A percentile compares a stretch with the other conserved stretches of the same genome.
Evolutionary conservation across 331 rosid species (phyloP).

Genomic region (Acacia pycnantha): DNA sequence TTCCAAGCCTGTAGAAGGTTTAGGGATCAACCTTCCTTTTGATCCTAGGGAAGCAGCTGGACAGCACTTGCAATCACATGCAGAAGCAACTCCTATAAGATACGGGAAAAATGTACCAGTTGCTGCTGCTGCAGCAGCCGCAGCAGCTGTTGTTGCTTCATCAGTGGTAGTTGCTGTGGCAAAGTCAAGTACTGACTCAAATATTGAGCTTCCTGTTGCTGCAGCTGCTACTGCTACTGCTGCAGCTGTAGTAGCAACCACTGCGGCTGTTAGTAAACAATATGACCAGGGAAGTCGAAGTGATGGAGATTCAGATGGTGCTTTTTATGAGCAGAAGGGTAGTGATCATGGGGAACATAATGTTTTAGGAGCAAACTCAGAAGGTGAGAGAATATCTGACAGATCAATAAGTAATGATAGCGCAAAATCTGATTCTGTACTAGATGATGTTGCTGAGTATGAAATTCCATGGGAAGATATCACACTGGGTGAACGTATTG

Average conservation of each 20-base stretch:
- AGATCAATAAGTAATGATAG: constrained; percentile 73
- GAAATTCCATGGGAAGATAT: constrained; percentile 97
- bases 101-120: constrained; percentile 81
- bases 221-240: constrained; percentile 99
- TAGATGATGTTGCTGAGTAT: constrained; percentile 91
- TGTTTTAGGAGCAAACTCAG: constrained; percentile 52
- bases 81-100: constrained; percentile 57
- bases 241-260: constrained; percentile 97
- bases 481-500: constrained; percentile 91
- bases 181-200: constrained; percentile 68
- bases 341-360: constrained; percentile 61
- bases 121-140: constrained; percentile 94
- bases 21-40: constrained; percentile 51
- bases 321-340: constrained; percentile 52
- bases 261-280: constrained; percentile 90
- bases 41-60: constrained; percentile 53
- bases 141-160: constrained; percentile 98
- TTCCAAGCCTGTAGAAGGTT: constrained; percentile 57
- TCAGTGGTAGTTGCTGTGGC: constrained; percentile 89
- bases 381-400: constrained; percentile 82
- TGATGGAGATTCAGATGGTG: constrained; percentile 65
- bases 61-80: constrained; percentile 41
- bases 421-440: constrained; percentile 74
- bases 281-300: constrained; percentile 69
- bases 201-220: constrained; percentile 83